Percentiles rank a stretch among this genome's conserved stretches.
Conservation (phyloP, 2,329 filamentous ascomycete species). For the Myriosclerotinia scirpicola region DNA sequence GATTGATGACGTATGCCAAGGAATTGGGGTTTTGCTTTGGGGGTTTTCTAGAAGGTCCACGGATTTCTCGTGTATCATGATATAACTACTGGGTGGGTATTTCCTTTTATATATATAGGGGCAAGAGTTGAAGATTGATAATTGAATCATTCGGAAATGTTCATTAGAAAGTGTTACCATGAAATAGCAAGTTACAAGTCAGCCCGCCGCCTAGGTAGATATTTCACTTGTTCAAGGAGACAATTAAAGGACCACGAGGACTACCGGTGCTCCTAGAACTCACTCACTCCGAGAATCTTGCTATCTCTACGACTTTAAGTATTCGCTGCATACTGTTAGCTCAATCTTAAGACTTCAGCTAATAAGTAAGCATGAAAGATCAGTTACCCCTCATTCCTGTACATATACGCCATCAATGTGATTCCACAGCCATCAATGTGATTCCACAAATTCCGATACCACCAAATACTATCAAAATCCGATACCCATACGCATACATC, state of each 20-base stretch:
- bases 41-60: not conserved
- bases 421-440: constrained; percentile 19
- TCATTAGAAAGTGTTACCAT: not conserved
- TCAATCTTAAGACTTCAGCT: not conserved
- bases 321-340: not conserved
- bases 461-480: constrained; percentile 41
- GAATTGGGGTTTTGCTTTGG: not conserved
- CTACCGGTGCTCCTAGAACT: too few species aligned
- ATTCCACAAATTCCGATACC: constrained; percentile 34
- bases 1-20: constrained; percentile 1
- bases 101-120: too few species aligned
- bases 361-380: not conserved
- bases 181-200: not conserved
- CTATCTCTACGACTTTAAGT: not conserved
- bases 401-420: not conserved
- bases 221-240: not conserved
- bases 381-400: not conserved
- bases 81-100: not conserved
- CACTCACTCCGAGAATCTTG: not conserved
- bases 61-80: too few species aligned
- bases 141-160: too few species aligned
- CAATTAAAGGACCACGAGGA: too few species aligned
- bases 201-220: too few species aligned
- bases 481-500: constrained; percentile 43
- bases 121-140: too few species aligned